phyloP scores from a whole-genome alignment of 495 filamentous ascomycete species.

The Penicillium bovifimosum region DNA sequence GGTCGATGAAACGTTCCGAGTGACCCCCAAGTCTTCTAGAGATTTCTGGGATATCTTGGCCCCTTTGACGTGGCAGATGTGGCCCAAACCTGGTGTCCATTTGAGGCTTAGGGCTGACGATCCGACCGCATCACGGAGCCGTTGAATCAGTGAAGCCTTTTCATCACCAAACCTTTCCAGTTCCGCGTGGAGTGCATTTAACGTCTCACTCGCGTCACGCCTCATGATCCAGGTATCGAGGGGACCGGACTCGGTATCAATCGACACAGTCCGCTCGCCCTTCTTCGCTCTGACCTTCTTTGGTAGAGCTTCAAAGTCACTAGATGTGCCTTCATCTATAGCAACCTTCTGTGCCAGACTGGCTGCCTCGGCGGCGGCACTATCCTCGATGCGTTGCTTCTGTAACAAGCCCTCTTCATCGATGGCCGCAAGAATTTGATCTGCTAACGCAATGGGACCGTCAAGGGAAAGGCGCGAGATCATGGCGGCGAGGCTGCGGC shows the following conservation, averaged over 20 bases:
- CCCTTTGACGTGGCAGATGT: slow-evolving; percentile 87
- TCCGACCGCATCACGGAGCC: slow-evolving; percentile 51
- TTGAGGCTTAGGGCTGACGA: slow-evolving; percentile 64
- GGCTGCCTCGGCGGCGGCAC: slow-evolving; percentile 60
- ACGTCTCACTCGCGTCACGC: slow-evolving; percentile 54
- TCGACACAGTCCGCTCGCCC: slow-evolving; percentile 19
- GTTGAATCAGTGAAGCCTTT: slow-evolving; percentile 53
- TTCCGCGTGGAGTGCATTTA: slow-evolving; percentile 61
- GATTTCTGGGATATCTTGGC: slow-evolving; percentile 54
- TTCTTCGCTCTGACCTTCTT: slow-evolving; percentile 38
- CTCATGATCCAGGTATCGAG: slow-evolving; percentile 84
- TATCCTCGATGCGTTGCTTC: slow-evolving; percentile 70
- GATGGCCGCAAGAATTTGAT: slow-evolving; percentile 68
- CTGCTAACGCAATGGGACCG: slow-evolving; percentile 61
- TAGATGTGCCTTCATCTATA: slow-evolving; percentile 50
- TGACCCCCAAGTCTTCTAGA: slow-evolving; percentile 40
- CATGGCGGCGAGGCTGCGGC: slow-evolving; percentile 46
- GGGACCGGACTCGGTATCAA: slow-evolving; percentile 28
- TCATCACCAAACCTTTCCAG: slow-evolving; percentile 53
- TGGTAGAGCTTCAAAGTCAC: slow-evolving; percentile 41
- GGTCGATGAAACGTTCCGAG: slow-evolving; percentile 64
- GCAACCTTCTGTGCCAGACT: slow-evolving; percentile 63
- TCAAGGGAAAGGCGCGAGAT: slow-evolving; percentile 60
- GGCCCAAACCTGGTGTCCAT: slow-evolving; percentile 78
- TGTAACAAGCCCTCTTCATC: slow-evolving; percentile 87